These are phyloP conservation scores for Phenoliferia sp. DNA, from an alignment of 1,284 basidiomycete genomes.

Conservation along the genomic window DNA sequence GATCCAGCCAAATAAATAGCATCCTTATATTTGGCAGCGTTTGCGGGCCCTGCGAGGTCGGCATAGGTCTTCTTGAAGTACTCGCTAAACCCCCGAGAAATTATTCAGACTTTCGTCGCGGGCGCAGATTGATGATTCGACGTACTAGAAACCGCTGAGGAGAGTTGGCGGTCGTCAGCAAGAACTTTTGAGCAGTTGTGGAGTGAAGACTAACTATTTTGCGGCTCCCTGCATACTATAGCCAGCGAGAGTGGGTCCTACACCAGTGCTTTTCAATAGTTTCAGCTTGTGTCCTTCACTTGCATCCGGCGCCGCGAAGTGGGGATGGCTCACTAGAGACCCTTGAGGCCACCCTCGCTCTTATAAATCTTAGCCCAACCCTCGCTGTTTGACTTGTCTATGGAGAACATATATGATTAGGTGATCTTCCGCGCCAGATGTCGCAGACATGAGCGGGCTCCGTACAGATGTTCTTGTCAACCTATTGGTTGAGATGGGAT, in stretches of 20 bases:
- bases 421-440: no score
- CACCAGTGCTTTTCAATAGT: conserved; percentile 35
- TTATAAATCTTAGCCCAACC: conserved; percentile 40
- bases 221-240: conserved; percentile 41
- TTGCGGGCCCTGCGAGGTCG: conserved; percentile 38
- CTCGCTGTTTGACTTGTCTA: conserved; percentile 40
- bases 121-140: not conserved
- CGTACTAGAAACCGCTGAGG: no score
- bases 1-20: conserved; percentile 41
- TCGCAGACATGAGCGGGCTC: no score
- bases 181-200: not conserved
- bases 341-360: conserved; percentile 37
- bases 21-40: conserved; percentile 42
- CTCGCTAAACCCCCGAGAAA: conserved; percentile 34
- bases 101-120: not conserved
- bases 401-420: no score
- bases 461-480: conserved; percentile 40
- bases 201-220: conserved; percentile 41
- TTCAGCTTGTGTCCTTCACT: not conserved
- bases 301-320: not conserved
- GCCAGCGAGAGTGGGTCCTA: conserved; percentile 39
- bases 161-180: no score
- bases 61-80: conserved; percentile 37
- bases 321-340: conserved; percentile 34
- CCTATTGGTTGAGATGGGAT: conserved; percentile 18